phyloP scores from a whole-genome alignment of 1,284 basidiomycete species.

The Limonomyces culmigenus region DNA sequence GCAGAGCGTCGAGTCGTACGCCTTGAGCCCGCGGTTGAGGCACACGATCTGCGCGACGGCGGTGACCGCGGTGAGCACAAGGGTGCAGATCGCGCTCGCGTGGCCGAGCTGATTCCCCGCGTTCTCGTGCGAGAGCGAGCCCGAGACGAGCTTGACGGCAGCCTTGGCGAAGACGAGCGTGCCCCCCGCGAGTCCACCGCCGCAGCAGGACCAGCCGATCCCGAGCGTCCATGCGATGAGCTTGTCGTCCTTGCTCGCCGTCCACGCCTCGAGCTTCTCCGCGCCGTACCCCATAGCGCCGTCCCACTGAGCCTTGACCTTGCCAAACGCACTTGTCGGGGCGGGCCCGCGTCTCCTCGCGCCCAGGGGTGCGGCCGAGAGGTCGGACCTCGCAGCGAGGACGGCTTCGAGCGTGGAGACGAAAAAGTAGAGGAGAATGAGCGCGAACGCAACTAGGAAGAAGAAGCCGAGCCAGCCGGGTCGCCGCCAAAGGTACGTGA shows the following conservation, averaged over 20 bases:
- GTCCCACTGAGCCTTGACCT: constrained; percentile 22
- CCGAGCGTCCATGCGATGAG: constrained; percentile 79
- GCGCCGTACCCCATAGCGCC: constrained; percentile 8
- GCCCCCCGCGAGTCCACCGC: constrained; percentile 77
- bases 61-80: constrained; percentile 62
- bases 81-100: constrained; percentile 66
- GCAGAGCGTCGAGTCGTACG: constrained; percentile 63
- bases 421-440: constrained; percentile 48
- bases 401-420: constrained; percentile 50
- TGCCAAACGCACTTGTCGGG: constrained; percentile 11
- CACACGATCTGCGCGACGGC: constrained; percentile 85
- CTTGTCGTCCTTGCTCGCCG: constrained; percentile 63
- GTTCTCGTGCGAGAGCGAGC: constrained; percentile 57
- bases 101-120: constrained; percentile 78
- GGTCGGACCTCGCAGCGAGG: constrained; percentile 45
- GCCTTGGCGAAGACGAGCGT: constrained; percentile 88
- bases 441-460: constrained; percentile 57
- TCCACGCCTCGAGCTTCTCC: constrained; percentile 52
- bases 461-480: constrained; percentile 82
- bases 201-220: constrained; percentile 82
- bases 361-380: constrained; percentile 33
- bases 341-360: constrained; percentile 12
- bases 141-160: constrained; percentile 61
- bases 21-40: constrained; percentile 70
- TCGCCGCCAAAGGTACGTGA: constrained; percentile 71